phyloP scores from a whole-genome alignment of 768 basidiomycete species.

The Tephrocybe sp. region DNA sequence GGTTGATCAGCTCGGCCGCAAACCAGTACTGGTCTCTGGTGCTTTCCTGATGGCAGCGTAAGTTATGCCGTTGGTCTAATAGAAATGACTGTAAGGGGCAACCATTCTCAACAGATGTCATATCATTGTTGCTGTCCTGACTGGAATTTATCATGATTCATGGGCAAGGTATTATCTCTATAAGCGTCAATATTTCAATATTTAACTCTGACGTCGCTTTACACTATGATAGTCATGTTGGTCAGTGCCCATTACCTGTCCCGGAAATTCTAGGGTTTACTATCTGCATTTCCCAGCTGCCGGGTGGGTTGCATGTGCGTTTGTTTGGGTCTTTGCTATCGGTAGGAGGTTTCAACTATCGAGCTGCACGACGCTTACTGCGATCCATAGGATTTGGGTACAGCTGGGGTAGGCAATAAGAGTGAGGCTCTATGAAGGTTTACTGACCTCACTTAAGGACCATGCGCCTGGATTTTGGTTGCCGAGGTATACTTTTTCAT shows the following conservation, averaged over 20 bases:
- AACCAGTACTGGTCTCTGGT: slow-evolving; percentile 70
- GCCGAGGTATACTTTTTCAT: slow-evolving; percentile 43
- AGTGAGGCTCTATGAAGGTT: not conserved
- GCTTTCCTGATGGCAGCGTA: slow-evolving; percentile 70
- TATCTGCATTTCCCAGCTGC: slow-evolving; percentile 38
- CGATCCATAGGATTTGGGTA: slow-evolving; percentile 61
- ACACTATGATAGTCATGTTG: slow-evolving; percentile 29
- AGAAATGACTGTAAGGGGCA: not conserved
- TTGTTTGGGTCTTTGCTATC: slow-evolving; percentile 76
- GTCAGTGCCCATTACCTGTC: slow-evolving; percentile 10
- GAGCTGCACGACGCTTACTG: not conserved
- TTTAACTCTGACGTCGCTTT: not conserved
- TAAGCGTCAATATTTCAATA: slow-evolving; percentile 1
- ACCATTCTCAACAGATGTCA: slow-evolving; percentile 47
- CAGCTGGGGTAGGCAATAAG: slow-evolving; percentile 53
- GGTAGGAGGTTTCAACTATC: slow-evolving; percentile 29
- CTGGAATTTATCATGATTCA: slow-evolving; percentile 52
- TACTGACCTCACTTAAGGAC: slow-evolving; percentile 29
- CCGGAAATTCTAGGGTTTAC: not conserved
- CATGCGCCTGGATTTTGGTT: slow-evolving; percentile 74
- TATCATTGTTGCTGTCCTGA: slow-evolving; percentile 65
- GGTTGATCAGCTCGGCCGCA: slow-evolving; percentile 73
- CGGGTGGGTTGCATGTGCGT: slow-evolving; percentile 68
- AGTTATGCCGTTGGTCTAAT: slow-evolving; percentile 19
- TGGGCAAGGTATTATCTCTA: slow-evolving; percentile 43